Evolutionary conservation across 2,329 filamentous ascomycete genomes (phyloP).

Genomic region (Diaporthe aspalathi): DNA sequence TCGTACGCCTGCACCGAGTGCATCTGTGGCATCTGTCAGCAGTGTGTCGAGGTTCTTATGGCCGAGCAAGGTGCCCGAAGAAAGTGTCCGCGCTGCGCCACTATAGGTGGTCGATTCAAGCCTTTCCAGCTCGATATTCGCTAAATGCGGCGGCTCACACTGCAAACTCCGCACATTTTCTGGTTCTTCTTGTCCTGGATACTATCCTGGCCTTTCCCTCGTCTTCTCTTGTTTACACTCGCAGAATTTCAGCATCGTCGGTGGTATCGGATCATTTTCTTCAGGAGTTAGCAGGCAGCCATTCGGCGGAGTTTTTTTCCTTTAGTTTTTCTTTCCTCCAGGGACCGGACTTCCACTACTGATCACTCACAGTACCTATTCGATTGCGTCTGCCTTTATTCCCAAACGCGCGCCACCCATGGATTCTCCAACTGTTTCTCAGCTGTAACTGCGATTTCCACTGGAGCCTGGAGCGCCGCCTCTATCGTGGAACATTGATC

Average conservation of each 20-base stretch:
- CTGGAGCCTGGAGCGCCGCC: constrained; percentile 12
- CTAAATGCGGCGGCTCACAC: constrained; percentile 55
- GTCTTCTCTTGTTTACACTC: constrained; percentile 41
- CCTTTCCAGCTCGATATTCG: constrained; percentile 86
- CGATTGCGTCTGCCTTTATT: constrained; percentile 25
- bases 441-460: constrained; percentile 6
- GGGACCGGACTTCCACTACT: constrained; percentile 31
- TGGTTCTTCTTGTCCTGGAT: constrained; percentile 16
- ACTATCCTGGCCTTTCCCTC: constrained; percentile 12
- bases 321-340: constrained; percentile 7
- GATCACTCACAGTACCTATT: constrained; percentile 37
- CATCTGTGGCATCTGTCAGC: constrained; percentile 90
- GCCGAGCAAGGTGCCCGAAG: constrained; percentile 79
- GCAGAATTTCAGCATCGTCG: constrained; percentile 35
- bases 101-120: constrained; percentile 83
- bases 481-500: constrained; percentile 5
- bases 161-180: background rate
- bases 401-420: constrained; percentile 2
- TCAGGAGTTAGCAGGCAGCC: constrained; percentile 21
- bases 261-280: constrained; percentile 32
- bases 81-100: constrained; percentile 83
- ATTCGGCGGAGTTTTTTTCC: constrained; percentile 37
- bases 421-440: constrained; percentile 12
- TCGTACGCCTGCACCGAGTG: constrained; percentile 97
- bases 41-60: constrained; percentile 86